Base-by-base conservation (phyloP, 2,329 filamentous ascomycete species). In the Orbilia ellipsospora region DNA sequence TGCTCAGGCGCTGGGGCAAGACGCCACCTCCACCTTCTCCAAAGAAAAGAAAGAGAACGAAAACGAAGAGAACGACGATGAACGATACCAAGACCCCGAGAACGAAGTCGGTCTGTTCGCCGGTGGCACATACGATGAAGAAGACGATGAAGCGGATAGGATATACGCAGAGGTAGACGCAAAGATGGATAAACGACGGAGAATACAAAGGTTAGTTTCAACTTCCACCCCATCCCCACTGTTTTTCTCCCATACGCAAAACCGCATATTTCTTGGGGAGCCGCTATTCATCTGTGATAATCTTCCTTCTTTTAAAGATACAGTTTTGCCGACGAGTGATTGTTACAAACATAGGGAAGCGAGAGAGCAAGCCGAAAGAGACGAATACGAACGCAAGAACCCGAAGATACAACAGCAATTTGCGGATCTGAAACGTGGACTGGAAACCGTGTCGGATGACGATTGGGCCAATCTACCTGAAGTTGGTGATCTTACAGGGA, bases 401-500 rank as follows among this genome's bases (percentile, higher is more conserved):
- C 95, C 95, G 13, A 99, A 98, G 84, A 97, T 99, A 62, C 92
- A 96, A 81, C 92, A 97, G 79, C 95, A 99, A 82, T 99, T 99
- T 82, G 93, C 94, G 81, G 95, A 98, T 80, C 85, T 98, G 61
- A 99, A 99, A 83, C 89, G 96, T 80, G 93, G 92, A 4, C 87
- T 99, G 44, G 90, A 92, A 48, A 91, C 90, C 4, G 91, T 99
- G 28, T 92, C 92, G 51, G 94, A 98, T 81, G 94, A 99, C 77
- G 94, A 99, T 80, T 99, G 95, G 95, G 93, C 93, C 45, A 96
- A 90, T 80, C 86, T 99, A 48, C 96, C 95, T 4, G 96, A 99
- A 80, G 94, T 97, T 40, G 95, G 96, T 80, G 95, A 99, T 82
- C 87, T 98, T 82, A 99, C 95, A 0, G 94, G 95, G 78, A 96